phyloP scores from a whole-genome alignment of 495 filamentous ascomycete species.

The Xanthoparmelia taractica region DNA sequence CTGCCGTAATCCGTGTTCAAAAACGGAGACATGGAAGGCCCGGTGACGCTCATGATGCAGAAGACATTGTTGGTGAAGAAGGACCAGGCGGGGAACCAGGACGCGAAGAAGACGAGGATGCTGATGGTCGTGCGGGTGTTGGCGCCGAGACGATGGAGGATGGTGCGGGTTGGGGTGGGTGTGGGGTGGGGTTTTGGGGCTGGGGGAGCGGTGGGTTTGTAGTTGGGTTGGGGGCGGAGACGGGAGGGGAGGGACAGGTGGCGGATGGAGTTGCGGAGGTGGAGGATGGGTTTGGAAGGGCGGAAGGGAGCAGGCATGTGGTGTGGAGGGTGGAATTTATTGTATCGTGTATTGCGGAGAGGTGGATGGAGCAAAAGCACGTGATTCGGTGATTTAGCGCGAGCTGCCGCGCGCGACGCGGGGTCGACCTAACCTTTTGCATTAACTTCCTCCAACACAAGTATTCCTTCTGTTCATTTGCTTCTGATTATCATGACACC shows the following conservation, averaged over 20 bases:
- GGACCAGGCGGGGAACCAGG: slow-evolving; percentile 22
- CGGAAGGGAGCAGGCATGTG: not conserved
- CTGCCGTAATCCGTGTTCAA: slow-evolving; percentile 56
- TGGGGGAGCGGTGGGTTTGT: not conserved
- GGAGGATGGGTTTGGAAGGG: not conserved
- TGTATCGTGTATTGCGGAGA: not conserved
- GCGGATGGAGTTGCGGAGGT: not conserved
- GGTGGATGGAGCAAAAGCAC: not conserved
- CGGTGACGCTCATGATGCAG: slow-evolving; percentile 55
- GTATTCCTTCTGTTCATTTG: no score
- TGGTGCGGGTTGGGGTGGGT: not conserved
- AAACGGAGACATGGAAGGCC: slow-evolving; percentile 71
- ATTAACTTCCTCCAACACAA: no score
- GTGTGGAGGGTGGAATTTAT: not conserved
- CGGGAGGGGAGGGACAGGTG: not conserved
- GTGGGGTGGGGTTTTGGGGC: not conserved
- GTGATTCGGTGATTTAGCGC: not conserved
- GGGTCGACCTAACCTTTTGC: not conserved
- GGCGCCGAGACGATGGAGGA: not conserved
- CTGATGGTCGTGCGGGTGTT: not conserved
- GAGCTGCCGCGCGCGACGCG: not conserved
- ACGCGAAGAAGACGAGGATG: slow-evolving; percentile 1
- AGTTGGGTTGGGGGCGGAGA: not conserved
- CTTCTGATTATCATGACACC: not conserved
- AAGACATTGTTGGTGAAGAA: slow-evolving; percentile 58